Evolutionary conservation across 169 alveolate genomes (phyloP).

Genomic region (Prorocentrum cordatum): DNA sequence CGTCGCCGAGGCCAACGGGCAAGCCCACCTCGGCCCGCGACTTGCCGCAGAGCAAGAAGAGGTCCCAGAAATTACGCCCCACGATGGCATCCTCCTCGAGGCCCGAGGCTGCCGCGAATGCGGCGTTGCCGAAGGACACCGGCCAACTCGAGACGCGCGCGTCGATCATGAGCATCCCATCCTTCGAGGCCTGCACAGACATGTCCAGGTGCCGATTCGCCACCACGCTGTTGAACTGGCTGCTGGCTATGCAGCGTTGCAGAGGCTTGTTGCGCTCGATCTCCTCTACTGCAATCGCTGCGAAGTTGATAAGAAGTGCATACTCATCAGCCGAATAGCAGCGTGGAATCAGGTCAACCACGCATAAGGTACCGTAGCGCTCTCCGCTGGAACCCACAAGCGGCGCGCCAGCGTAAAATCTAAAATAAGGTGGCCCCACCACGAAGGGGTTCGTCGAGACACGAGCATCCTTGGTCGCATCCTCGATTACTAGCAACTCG

Average conservation of each 20-base stretch:
- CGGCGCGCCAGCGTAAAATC: slow-evolving; percentile 61
- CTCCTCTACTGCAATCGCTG: slow-evolving; percentile 40
- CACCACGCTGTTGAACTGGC: slow-evolving; percentile 1
- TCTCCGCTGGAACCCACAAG: slow-evolving; percentile 36
- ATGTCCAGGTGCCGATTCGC: slow-evolving; percentile 1
- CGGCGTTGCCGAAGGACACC: not conserved
- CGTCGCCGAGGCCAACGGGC: not conserved
- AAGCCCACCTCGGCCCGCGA: not conserved
- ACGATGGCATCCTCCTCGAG: not conserved
- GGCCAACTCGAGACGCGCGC: slow-evolving; percentile 6
- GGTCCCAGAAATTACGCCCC: not conserved
- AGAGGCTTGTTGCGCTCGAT: slow-evolving; percentile 25
- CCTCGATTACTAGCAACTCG: slow-evolving; percentile 23
- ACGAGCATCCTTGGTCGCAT: slow-evolving; percentile 26
- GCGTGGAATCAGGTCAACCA: slow-evolving; percentile 22
- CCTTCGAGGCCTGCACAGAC: not conserved
- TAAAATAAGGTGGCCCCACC: slow-evolving; percentile 38
- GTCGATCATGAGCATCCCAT: slow-evolving; percentile 4
- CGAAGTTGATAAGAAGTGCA: slow-evolving; percentile 3
- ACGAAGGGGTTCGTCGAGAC: slow-evolving; percentile 33
- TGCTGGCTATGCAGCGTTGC: not conserved
- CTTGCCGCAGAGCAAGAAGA: not conserved
- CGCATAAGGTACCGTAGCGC: slow-evolving; percentile 49
- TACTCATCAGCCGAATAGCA: not conserved
- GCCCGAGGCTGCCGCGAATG: not conserved